Conservation (phyloP, 2,329 filamentous ascomycete species). For the Dendrostoma leiphaemia region DNA sequence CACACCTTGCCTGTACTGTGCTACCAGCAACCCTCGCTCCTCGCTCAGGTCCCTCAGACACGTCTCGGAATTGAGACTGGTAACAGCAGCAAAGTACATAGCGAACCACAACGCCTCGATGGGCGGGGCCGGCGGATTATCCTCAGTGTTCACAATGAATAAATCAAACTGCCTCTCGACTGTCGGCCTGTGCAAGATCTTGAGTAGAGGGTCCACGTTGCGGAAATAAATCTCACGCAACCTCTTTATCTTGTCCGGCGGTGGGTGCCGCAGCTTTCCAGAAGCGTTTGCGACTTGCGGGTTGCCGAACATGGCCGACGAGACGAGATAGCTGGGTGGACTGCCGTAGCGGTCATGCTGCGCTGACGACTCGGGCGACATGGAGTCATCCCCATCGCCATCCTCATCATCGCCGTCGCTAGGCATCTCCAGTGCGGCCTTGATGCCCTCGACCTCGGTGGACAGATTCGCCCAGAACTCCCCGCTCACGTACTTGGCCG, state of each 20-base stretch:
- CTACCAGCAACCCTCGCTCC: constrained; percentile 30
- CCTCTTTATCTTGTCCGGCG: constrained; percentile 34
- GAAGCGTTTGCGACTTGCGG: neutral
- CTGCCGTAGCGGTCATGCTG: constrained; percentile 15
- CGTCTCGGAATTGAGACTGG: constrained; percentile 29
- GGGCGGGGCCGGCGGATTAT: constrained; percentile 19
- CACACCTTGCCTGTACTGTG: constrained; percentile 30
- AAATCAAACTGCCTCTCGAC: constrained; percentile 27
- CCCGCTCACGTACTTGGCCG: constrained; percentile 36
- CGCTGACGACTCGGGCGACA: constrained; percentile 28
- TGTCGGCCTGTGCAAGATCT: constrained; percentile 43
- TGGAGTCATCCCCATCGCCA: constrained; percentile 28
- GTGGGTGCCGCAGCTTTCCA: constrained; percentile 31
- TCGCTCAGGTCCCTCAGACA: constrained; percentile 34
- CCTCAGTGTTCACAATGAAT: constrained; percentile 24
- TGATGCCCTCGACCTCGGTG: constrained; percentile 43
- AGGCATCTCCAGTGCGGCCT: constrained; percentile 40
- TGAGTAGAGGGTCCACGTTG: constrained; percentile 43
- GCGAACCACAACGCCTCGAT: constrained; percentile 39
- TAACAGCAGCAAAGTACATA: constrained; percentile 41
- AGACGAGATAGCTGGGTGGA: neutral
- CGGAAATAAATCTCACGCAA: constrained; percentile 35
- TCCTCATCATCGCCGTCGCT: constrained; percentile 37
- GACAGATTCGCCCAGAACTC: constrained; percentile 45
- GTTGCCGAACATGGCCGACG: constrained; percentile 10